Evolutionary conservation across 2,329 filamentous ascomycete genomes (phyloP).

Genomic region (Monosporascus sp.): DNA sequence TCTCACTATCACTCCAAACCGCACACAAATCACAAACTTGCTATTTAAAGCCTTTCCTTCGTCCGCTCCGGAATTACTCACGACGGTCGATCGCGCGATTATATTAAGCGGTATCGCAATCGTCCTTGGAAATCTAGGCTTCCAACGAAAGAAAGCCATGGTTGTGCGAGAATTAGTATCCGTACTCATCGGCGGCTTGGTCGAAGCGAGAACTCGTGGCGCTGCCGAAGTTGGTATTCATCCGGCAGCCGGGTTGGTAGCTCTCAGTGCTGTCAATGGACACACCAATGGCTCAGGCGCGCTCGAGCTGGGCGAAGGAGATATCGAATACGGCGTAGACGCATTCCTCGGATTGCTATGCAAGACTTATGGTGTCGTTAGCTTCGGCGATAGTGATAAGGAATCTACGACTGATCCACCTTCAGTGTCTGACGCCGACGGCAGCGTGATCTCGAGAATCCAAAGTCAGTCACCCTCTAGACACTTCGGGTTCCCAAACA

Average conservation of each 20-base stretch:
- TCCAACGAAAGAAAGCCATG: slow-evolving; percentile 86
- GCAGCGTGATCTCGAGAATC: slow-evolving; percentile 51
- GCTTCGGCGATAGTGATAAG: slow-evolving; percentile 34
- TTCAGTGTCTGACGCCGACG: slow-evolving; percentile 42
- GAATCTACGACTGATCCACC: slow-evolving; percentile 19
- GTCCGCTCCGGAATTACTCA: slow-evolving; percentile 60
- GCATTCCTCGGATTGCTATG: slow-evolving; percentile 56
- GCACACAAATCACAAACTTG: slow-evolving; percentile 59
- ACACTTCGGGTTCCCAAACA: slow-evolving; percentile 69
- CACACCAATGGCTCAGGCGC: slow-evolving; percentile 46
- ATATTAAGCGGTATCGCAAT: slow-evolving; percentile 82
- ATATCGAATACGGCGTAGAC: slow-evolving; percentile 62
- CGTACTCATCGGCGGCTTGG: slow-evolving; percentile 75
- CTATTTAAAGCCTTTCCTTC: slow-evolving; percentile 68
- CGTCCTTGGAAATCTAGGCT: slow-evolving; percentile 73
- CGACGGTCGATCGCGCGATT: slow-evolving; percentile 68
- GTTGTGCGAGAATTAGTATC: slow-evolving; percentile 81
- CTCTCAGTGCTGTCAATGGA: slow-evolving; percentile 53
- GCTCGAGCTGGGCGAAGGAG: slow-evolving; percentile 58
- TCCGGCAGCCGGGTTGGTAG: slow-evolving; percentile 80
- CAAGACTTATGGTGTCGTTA: slow-evolving; percentile 59
- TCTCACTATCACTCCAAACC: slow-evolving; percentile 50
- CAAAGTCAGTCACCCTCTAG: slow-evolving; percentile 51
- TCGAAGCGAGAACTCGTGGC: slow-evolving; percentile 86
- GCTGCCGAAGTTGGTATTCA: slow-evolving; percentile 96